phyloP scores from a whole-genome alignment of 768 basidiomycete species.

The Hygrophoropsis aurantiaca region DNA sequence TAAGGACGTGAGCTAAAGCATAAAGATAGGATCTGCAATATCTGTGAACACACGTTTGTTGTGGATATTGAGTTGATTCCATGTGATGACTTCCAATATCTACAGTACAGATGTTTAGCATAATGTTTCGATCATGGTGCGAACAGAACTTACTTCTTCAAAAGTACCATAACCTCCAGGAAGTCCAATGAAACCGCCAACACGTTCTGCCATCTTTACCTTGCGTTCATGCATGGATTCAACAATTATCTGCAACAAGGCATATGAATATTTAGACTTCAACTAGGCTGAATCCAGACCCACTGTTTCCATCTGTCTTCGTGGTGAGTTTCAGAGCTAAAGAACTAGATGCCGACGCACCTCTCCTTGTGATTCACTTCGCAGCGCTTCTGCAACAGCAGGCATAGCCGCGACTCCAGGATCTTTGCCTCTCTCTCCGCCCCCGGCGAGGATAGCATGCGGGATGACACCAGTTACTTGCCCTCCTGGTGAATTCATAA shows the following conservation, averaged over 20 bases:
- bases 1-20: not conserved
- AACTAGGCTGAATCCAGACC: slow-evolving; percentile 6
- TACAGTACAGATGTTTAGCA: slow-evolving; percentile 23
- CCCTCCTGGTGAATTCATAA: slow-evolving; percentile 60
- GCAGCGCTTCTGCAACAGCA: slow-evolving; percentile 19
- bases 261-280: too few relatives aligned
- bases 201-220: slow-evolving; percentile 82
- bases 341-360: slow-evolving; percentile 25
- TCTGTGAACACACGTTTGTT: slow-evolving; percentile 61
- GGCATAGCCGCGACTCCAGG: slow-evolving; percentile 20
- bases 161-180: slow-evolving; percentile 97
- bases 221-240: slow-evolving; percentile 89
- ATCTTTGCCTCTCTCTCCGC: slow-evolving; percentile 60
- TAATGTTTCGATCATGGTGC: not conserved
- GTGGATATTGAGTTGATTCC: slow-evolving; percentile 91
- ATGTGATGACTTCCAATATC: slow-evolving; percentile 89
- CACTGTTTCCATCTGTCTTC: slow-evolving; percentile 32
- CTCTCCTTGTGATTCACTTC: slow-evolving; percentile 31
- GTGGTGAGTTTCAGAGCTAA: slow-evolving; percentile 19
- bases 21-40: too few relatives aligned
- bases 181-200: slow-evolving; percentile 82
- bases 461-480: slow-evolving; percentile 79
- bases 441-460: slow-evolving; percentile 67
- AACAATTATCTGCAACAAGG: slow-evolving; percentile 56
- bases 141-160: slow-evolving; percentile 66